phyloP scores from a whole-genome alignment of 2,329 filamentous ascomycete genomes.

The Aureobasidium sp. region DNA sequence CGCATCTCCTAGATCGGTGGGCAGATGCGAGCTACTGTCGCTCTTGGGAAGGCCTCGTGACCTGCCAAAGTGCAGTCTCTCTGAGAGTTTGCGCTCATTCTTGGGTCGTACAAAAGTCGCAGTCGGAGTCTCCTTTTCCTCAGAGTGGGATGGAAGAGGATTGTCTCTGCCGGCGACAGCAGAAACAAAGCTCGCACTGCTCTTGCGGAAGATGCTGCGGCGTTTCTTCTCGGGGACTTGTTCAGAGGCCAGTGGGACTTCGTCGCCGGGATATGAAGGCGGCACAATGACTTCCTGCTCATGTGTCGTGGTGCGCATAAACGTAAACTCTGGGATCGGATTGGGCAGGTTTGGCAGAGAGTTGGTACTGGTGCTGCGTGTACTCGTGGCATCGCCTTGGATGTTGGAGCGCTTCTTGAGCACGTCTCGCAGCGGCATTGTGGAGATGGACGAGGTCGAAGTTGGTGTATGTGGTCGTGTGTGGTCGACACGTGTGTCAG shows the following conservation, averaged over 20 bases:
- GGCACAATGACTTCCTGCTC: slow-evolving; percentile 71
- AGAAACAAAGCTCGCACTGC: neutral
- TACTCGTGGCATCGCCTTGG: neutral
- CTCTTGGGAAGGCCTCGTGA: slow-evolving; percentile 39
- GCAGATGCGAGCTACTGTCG: slow-evolving; percentile 64
- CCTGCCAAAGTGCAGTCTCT: slow-evolving; percentile 55
- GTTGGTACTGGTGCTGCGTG: neutral
- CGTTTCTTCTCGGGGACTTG: slow-evolving; percentile 7
- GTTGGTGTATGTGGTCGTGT: neutral
- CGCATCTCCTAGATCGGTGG: slow-evolving; percentile 71
- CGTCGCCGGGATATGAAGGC: slow-evolving; percentile 46
- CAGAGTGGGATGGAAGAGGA: neutral
- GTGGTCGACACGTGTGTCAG: neutral
- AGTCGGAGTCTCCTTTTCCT: neutral
- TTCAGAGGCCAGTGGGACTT: neutral
- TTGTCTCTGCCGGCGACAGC: neutral
- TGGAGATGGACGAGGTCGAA: neutral
- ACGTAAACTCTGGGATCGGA: slow-evolving; percentile 59
- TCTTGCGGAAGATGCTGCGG: slow-evolving; percentile 12
- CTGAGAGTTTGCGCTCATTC: slow-evolving; percentile 48
- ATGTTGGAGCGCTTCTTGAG: slow-evolving; percentile 19
- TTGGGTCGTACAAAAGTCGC: slow-evolving; percentile 21
- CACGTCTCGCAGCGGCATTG: slow-evolving; percentile 19
- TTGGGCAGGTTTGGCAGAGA: neutral
- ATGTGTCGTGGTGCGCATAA: slow-evolving; percentile 76